These are phyloP conservation scores for Arachnopeziza araneosa DNA, from an alignment of 2,329 filamentous ascomycete species.

Conservation along the genomic window DNA sequence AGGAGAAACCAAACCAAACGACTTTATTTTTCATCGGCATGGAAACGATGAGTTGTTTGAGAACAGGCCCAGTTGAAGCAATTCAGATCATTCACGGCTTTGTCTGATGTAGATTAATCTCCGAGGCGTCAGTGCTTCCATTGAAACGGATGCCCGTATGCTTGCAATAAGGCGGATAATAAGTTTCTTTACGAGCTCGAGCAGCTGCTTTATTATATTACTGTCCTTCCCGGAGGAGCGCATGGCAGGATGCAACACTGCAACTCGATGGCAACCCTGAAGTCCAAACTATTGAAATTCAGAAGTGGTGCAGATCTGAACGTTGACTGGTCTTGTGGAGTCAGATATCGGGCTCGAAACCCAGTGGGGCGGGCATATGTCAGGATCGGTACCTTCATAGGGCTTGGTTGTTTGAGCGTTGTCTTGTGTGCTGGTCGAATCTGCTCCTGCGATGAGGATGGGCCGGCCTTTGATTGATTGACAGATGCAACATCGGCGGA, in stretches of 20 bases:
- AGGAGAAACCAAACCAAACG: not conserved
- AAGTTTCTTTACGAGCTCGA: not conserved
- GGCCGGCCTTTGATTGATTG: not conserved
- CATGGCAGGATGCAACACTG: not conserved
- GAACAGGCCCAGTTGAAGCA: constrained; percentile 9
- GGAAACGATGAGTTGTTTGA: constrained; percentile 4
- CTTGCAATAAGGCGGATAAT: constrained; percentile 17
- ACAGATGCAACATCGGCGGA: not conserved
- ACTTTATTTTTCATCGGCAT: not conserved
- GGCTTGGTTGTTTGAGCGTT: not conserved
- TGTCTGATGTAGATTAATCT: constrained; percentile 23
- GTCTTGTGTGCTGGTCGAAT: not conserved
- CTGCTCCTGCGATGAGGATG: not conserved
- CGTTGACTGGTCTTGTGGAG: not conserved
- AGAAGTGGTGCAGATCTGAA: not conserved
- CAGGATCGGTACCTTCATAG: not conserved
- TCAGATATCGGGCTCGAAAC: not conserved
- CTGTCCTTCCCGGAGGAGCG: not conserved
- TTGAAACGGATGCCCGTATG: constrained; percentile 20
- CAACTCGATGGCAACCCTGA: not conserved
- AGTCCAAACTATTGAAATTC: not conserved
- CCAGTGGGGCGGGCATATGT: not conserved
- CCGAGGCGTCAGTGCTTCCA: constrained; percentile 9
- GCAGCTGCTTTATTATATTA: not conserved
- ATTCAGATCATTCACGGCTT: constrained; percentile 9